phyloP scores from a whole-genome alignment of 2,329 filamentous ascomycete species.

The Nemania bipapillata region DNA sequence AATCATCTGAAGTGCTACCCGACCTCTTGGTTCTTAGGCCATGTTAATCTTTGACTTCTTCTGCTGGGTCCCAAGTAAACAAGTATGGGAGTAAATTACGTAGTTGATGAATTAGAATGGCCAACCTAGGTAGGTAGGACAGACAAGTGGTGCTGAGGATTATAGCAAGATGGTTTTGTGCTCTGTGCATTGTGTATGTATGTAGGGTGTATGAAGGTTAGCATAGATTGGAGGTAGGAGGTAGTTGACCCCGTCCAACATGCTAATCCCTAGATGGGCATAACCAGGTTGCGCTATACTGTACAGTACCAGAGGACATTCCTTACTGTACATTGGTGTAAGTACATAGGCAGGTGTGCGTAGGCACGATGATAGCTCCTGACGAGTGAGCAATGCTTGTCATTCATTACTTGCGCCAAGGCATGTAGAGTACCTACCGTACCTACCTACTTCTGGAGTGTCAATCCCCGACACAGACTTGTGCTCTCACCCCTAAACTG shows the following conservation, averaged over 20 bases:
- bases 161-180: no score
- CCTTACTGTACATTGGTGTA: no score
- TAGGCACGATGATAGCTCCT: neutral
- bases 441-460: neutral
- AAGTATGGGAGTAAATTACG: no score
- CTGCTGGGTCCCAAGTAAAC: no score
- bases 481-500: constrained; percentile 6
- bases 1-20: no score
- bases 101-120: no score
- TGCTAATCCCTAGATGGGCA: constrained; percentile 17
- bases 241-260: neutral
- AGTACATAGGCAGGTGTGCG: neutral
- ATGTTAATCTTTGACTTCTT: no score
- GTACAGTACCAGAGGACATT: constrained; percentile 7
- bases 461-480: constrained; percentile 4
- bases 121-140: no score
- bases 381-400: neutral
- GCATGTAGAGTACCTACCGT: neutral
- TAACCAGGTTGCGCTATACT: constrained; percentile 9
- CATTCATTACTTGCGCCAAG: neutral
- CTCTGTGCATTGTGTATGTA: no score
- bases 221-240: neutral
- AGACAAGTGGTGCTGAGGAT: no score
- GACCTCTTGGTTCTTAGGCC: no score
- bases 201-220: no score